These are phyloP conservation scores for Thraustotheca clavata DNA, from an alignment of 352 stramenopile genomes.

Conservation along the genomic window DNA sequence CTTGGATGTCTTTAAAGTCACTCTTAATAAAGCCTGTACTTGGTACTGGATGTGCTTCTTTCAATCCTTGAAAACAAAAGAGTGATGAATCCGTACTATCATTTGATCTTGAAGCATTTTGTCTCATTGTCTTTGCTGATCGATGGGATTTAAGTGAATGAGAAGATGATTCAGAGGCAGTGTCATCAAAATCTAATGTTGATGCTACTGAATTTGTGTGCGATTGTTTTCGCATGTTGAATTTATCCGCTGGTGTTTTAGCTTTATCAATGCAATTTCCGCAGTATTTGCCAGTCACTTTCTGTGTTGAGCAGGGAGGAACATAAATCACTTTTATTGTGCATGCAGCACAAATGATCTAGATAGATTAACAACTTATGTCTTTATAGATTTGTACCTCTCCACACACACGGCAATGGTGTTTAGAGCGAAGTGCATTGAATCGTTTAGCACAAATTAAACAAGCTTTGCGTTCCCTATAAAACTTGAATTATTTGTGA, in stretches of 20 bases:
- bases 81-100: too few relatives aligned
- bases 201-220: neutral
- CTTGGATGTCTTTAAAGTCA: too few relatives aligned
- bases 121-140: too few relatives aligned
- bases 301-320: neutral
- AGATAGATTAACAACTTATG: neutral
- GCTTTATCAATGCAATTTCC: neutral
- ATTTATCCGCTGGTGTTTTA: neutral
- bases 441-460: slow-evolving; percentile 8
- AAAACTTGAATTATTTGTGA: neutral
- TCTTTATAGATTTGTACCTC: neutral
- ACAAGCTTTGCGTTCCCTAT: slow-evolving; percentile 8
- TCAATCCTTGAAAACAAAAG: too few relatives aligned
- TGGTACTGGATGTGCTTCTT: too few relatives aligned
- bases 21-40: too few relatives aligned
- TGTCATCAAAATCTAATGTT: neutral
- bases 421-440: slow-evolving; percentile 12
- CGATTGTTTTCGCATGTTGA: neutral
- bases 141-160: too few relatives aligned
- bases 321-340: neutral
- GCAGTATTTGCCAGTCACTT: neutral
- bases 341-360: slow-evolving; percentile 19
- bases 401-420: slow-evolving; percentile 17
- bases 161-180: neutral
- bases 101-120: too few relatives aligned